Conservation (phyloP, 805 yeast species). For the Pichia membranifaciens region DNA sequence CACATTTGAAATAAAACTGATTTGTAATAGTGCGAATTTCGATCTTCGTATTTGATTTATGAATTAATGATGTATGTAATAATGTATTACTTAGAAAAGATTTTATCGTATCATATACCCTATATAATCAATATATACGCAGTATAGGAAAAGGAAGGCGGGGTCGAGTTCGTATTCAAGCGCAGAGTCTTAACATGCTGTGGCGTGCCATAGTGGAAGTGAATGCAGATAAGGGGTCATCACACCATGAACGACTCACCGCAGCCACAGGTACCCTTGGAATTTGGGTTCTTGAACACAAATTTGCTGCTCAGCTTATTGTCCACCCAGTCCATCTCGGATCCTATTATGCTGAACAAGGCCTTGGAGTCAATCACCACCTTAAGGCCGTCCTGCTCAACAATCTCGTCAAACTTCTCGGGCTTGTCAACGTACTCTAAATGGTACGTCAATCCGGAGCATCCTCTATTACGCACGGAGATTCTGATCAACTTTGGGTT, state of each 20-base stretch:
- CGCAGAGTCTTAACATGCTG: too few species aligned
- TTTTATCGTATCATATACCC: neutral
- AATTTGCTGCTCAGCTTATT: conserved; percentile 85
- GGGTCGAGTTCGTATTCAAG: too few species aligned
- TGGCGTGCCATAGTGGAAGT: too few species aligned
- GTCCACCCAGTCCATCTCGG: conserved; percentile 98
- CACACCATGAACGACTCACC: conserved; percentile 98
- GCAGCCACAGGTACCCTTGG: conserved; percentile 97
- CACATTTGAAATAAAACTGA: too few species aligned
- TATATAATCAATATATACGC: neutral
- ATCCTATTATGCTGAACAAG: conserved; percentile 88
- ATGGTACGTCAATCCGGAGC: conserved; percentile 91
- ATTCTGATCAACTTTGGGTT: conserved; percentile 84
- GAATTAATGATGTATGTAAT: too few species aligned
- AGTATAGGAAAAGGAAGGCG: neutral
- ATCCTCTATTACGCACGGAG: conserved; percentile 94
- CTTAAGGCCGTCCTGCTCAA: conserved; percentile 89
- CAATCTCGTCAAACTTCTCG: conserved; percentile 92
- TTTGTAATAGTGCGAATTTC: too few species aligned
- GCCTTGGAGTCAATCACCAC: conserved; percentile 95
- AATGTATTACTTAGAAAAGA: neutral
- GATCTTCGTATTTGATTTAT: too few species aligned
- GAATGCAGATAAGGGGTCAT: neutral
- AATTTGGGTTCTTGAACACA: conserved; percentile 91
- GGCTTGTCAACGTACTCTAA: conserved; percentile 85